These are phyloP conservation scores for Kodamaea hsintzibuensis DNA, from an alignment of 805 yeast genomes.

Conservation along the genomic window DNA sequence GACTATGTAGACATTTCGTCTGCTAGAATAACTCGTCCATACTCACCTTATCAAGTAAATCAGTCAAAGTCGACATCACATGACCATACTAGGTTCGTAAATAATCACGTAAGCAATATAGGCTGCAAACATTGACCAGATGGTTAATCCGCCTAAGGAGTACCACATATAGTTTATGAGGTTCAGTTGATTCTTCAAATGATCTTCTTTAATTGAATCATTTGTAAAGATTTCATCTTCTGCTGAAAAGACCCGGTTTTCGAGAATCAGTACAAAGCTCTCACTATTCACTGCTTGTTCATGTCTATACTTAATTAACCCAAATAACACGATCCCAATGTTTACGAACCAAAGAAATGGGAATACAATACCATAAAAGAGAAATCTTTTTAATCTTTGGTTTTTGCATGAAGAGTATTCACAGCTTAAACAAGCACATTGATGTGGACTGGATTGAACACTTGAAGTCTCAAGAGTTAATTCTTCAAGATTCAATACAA, in stretches of 20 bases:
- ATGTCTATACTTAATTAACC: background rate
- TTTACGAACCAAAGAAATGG: constrained; percentile 24
- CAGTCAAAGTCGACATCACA: no score
- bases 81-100: background rate
- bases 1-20: no score
- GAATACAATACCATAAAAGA: constrained; percentile 19
- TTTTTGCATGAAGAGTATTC: background rate
- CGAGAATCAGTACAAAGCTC: constrained; percentile 10
- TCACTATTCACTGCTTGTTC: constrained; percentile 10
- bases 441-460: background rate
- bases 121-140: constrained; percentile 8
- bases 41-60: no score
- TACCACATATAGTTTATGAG: background rate
- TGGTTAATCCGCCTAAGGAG: background rate
- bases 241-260: constrained; percentile 8
- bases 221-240: background rate
- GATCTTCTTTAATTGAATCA: background rate
- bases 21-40: no score
- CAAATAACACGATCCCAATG: constrained; percentile 6
- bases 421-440: constrained; percentile 11
- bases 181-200: background rate
- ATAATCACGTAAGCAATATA: background rate
- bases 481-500: background rate
- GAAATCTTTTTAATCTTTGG: background rate
- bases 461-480: background rate